Base-by-base conservation (phyloP, 129 eudicot genomes). In the Deinandra increscens region DNA sequence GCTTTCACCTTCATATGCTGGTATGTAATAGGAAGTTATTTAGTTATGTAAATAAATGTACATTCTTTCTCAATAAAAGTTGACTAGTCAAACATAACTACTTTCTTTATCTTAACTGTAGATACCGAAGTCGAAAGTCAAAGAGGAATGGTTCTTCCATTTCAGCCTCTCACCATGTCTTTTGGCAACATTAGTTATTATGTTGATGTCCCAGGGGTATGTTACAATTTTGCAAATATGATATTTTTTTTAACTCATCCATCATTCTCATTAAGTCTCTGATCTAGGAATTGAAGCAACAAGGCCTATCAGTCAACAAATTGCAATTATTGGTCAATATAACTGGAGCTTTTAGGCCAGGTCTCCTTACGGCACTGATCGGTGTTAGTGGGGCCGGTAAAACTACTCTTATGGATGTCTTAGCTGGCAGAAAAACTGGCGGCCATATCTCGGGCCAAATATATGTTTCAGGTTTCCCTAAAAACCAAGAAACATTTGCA, bases 371-470 rank as follows among this genome's bases (percentile, higher is more conserved):
- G 5, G 98, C 98, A 53, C 80, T 93, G 71, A 89, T 93, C n/a
- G 98, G 98, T 29, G 95, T 84, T 8, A 93, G 98, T 66, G 98
- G 98, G 26, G 98, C 98, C 60, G 98, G 98, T 60, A 93, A 93
- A 84, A 93, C 97, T 38, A 93, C 98, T 66, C 86, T 93, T 18
- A 93, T 93, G 98, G 98, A 93, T 50, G 98, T 93, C 69, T 72
- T 93, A 67, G 96, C 98, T 22, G 98, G 98, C 69, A 73, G 98
- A 81, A 93, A 93, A 93, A 93, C 98, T 0, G 98, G 91, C 7
- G 98, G 98, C 46, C 79, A 80, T 44, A 80, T 89, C 50, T 80
- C 88, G 64, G 98, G 98, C 37, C 63, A 65, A 39, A 81, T 93
- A n/a, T 85, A 68, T 60, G 84, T 93, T 71, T 89, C 95, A 0